Percentiles rank a stretch among this genome's conserved stretches.
These are phyloP conservation scores for Sabuloglossum arenarium DNA, from an alignment of 495 filamentous ascomycete genomes.

Conservation along the genomic window DNA sequence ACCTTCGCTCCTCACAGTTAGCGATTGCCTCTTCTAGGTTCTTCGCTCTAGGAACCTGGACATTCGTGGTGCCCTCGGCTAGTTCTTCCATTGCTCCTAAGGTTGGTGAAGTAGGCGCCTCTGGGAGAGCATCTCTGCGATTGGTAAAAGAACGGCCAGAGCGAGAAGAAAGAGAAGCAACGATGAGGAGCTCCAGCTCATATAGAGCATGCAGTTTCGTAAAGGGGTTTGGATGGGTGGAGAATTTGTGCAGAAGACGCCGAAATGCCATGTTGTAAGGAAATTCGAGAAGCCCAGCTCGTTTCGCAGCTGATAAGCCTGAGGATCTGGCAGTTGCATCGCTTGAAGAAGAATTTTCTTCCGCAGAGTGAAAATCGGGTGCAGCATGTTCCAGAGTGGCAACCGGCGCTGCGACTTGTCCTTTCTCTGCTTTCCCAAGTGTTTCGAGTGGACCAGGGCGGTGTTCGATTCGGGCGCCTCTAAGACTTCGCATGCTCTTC, in stretches of 20 bases:
- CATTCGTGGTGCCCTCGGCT: constrained; percentile 14
- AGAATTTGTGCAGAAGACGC: constrained; percentile 66
- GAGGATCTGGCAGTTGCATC: constrained; percentile 20
- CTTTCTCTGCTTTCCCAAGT: constrained; percentile 20
- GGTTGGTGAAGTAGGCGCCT: constrained; percentile 17
- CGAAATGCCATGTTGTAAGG: constrained; percentile 42
- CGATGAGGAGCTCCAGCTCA: constrained; percentile 62
- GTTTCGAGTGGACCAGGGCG: constrained; percentile 16
- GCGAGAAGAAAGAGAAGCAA: constrained; percentile 45
- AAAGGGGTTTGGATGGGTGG: constrained; percentile 73
- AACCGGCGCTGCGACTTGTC: constrained; percentile 24
- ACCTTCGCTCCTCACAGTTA: constrained; percentile 46
- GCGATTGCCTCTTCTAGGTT: constrained; percentile 42
- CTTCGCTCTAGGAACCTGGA: constrained; percentile 14
- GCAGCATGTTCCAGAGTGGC: constrained; percentile 23
- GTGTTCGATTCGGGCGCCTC: constrained; percentile 11
- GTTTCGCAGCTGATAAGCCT: constrained; percentile 17
- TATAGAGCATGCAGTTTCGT: constrained; percentile 67
- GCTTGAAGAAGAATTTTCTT: constrained; percentile 20
- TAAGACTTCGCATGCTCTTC: constrained; percentile 29
- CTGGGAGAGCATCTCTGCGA: constrained; percentile 13
- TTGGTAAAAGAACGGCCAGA: constrained; percentile 11
- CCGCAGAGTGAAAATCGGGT: constrained; percentile 18
- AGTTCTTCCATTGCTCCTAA: constrained; percentile 15
- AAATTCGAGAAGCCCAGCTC: constrained; percentile 18